Percentiles rank a stretch among this genome's conserved stretches.
These are phyloP conservation scores for Ascochyta fabae DNA, from an alignment of 2,329 filamentous ascomycete species.

Conservation along the genomic window DNA sequence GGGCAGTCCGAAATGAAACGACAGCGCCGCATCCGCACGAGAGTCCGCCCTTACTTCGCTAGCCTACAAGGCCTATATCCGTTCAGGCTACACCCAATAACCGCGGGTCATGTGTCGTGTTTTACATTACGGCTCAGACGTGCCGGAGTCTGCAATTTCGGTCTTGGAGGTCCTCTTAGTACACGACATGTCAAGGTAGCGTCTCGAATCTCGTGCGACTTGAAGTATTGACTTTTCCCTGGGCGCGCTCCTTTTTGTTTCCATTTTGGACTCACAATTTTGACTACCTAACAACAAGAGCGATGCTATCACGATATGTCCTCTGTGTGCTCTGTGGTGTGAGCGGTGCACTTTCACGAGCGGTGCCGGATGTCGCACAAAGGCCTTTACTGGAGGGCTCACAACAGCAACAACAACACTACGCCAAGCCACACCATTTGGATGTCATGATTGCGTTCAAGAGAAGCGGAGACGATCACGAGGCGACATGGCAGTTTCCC, in stretches of 20 bases:
- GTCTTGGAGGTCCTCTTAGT: slow-evolving; percentile 1
- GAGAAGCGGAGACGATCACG: slow-evolving; percentile 8
- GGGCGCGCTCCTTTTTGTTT: too few species aligned
- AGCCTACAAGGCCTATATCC: slow-evolving; percentile 7
- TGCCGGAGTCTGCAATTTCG: slow-evolving; percentile 2
- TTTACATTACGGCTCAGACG: background rate
- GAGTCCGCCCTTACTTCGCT: background rate
- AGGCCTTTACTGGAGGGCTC: background rate
- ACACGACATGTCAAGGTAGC: slow-evolving; percentile 9
- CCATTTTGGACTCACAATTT: background rate
- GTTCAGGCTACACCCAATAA: slow-evolving; percentile 4
- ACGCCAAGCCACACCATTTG: background rate
- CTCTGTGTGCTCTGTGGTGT: background rate
- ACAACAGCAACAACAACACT: background rate
- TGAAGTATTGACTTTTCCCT: too few species aligned
- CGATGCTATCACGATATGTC: background rate
- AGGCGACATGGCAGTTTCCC: slow-evolving; percentile 25
- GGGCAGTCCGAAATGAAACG: slow-evolving; percentile 11
- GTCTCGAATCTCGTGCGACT: background rate
- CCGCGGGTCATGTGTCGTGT: slow-evolving; percentile 3
- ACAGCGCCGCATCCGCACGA: slow-evolving; percentile 5
- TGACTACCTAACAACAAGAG: background rate
- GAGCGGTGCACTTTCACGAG: background rate
- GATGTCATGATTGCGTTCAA: slow-evolving; percentile 3
- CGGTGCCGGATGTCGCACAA: background rate